phyloP scores from a whole-genome alignment of 495 filamentous ascomycete species.

The Rhypophila decipiens region DNA sequence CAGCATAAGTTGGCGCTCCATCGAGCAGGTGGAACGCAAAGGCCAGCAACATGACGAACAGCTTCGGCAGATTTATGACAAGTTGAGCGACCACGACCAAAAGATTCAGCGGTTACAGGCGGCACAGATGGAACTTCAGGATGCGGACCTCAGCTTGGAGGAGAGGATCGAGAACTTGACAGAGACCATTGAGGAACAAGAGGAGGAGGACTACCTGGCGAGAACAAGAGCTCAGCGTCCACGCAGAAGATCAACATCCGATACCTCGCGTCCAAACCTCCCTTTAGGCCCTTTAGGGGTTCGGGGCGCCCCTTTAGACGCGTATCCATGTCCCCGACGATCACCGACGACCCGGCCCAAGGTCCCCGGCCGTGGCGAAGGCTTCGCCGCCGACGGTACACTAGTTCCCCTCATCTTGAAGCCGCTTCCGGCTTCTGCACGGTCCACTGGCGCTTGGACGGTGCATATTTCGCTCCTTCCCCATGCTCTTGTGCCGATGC shows the following conservation, averaged over 20 bases:
- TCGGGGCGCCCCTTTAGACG: slow-evolving; percentile 16
- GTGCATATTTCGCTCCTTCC: slow-evolving; percentile 52
- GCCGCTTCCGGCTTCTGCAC: slow-evolving; percentile 10
- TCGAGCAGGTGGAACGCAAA: slow-evolving; percentile 39
- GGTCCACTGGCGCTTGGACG: slow-evolving; percentile 40
- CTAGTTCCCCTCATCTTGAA: slow-evolving; percentile 6
- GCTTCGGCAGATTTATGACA: slow-evolving; percentile 38
- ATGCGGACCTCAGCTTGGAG: slow-evolving; percentile 45
- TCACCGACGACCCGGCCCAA: slow-evolving; percentile 16
- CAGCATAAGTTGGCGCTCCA: slow-evolving; percentile 43
- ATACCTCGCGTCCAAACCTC: slow-evolving; percentile 23
- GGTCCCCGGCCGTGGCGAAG: slow-evolving; percentile 12
- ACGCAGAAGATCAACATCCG: slow-evolving; percentile 28
- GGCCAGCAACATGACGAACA: slow-evolving; percentile 37
- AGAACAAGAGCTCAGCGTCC: slow-evolving; percentile 9
- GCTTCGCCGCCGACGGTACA: slow-evolving; percentile 11
- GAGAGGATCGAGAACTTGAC: slow-evolving; percentile 45
- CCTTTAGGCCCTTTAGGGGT: slow-evolving; percentile 28
- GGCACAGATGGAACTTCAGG: slow-evolving; percentile 41
- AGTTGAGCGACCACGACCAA: slow-evolving; percentile 32
- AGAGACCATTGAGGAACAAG: slow-evolving; percentile 28
- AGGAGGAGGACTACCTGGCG: slow-evolving; percentile 14
- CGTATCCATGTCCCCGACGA: slow-evolving; percentile 10
- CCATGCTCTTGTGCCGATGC: slow-evolving; percentile 44
- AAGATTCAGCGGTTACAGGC: slow-evolving; percentile 36